Evolutionary conservation across 805 yeast genomes (phyloP).

Genomic region (Yarrowia sp.): DNA sequence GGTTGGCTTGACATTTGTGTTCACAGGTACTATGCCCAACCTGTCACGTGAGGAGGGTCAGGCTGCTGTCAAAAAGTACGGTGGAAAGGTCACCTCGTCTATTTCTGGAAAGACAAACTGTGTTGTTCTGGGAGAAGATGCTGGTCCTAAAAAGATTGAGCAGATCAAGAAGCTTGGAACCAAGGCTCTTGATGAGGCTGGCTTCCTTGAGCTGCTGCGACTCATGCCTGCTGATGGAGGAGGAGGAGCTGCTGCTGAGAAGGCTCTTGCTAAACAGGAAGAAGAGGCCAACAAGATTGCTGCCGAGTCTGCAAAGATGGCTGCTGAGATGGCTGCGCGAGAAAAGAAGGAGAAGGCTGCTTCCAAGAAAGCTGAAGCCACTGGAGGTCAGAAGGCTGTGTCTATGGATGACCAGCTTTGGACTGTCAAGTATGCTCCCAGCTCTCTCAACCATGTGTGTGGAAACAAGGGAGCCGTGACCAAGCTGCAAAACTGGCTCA

Average conservation of each 20-base stretch:
- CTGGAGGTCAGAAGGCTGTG: background rate
- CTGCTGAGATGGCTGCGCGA: constrained; percentile 46
- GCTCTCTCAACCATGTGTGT: constrained; percentile 69
- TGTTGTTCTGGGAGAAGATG: constrained; percentile 91
- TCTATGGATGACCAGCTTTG: constrained; percentile 47
- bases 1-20: constrained; percentile 84
- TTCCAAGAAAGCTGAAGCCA: constrained; percentile 18
- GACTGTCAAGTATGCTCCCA: constrained; percentile 94
- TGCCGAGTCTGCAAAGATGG: constrained; percentile 51
- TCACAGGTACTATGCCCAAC: constrained; percentile 84
- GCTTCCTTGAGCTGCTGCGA: constrained; percentile 68
- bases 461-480: constrained; percentile 81
- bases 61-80: constrained; percentile 74
- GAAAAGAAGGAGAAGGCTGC: constrained; percentile 36
- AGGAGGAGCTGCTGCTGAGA: constrained; percentile 70
- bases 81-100: constrained; percentile 82
- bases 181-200: constrained; percentile 84
- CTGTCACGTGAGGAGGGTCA: constrained; percentile 76
- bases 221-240: constrained; percentile 95
- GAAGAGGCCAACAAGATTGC: constrained; percentile 61
- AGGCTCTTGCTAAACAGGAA: constrained; percentile 65
- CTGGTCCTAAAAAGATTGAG: constrained; percentile 91
- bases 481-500: constrained; percentile 70
- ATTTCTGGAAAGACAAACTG: constrained; percentile 81
- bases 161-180: constrained; percentile 70